Percentiles rank a stretch among this genome's conserved stretches.
phyloP scores from a whole-genome alignment of 495 filamentous ascomycete genomes.

The Tricharina praecox region DNA sequence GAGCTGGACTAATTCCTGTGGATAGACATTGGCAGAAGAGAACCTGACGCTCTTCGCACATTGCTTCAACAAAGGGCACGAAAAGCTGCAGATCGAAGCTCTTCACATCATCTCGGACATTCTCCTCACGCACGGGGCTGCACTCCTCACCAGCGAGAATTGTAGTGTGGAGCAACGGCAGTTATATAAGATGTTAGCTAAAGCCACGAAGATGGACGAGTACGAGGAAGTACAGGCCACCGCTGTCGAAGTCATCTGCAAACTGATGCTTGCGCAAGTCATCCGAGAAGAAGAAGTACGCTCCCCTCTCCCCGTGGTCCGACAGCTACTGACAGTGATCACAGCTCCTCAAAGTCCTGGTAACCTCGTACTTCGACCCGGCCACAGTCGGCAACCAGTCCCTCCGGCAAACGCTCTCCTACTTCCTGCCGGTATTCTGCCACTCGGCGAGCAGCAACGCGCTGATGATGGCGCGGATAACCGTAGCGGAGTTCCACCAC shows the following conservation, averaged over 20 bases:
- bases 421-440: slow-evolving; percentile 92
- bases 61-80: slow-evolving; percentile 85
- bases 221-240: slow-evolving; percentile 55
- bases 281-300: slow-evolving; percentile 38
- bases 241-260: slow-evolving; percentile 66
- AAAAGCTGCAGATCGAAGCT: slow-evolving; percentile 71
- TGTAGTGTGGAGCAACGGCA: slow-evolving; percentile 17
- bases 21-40: slow-evolving; percentile 65
- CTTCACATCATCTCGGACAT: slow-evolving; percentile 91
- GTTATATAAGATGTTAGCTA: slow-evolving; percentile 30
- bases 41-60: slow-evolving; percentile 90
- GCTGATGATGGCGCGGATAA: slow-evolving; percentile 53
- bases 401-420: slow-evolving; percentile 77
- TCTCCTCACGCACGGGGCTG: slow-evolving; percentile 64
- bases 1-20: slow-evolving; percentile 10
- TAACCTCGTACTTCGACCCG: slow-evolving; percentile 82
- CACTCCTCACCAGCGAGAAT: slow-evolving; percentile 38
- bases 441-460: slow-evolving; percentile 68
- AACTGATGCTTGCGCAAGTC: slow-evolving; percentile 64
- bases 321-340: slow-evolving; percentile 19
- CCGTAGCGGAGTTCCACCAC: slow-evolving; percentile 50
- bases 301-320: background rate
- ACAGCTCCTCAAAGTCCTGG: slow-evolving; percentile 63
- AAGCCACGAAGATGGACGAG: slow-evolving; percentile 53
- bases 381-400: slow-evolving; percentile 63